A percentile compares a stretch with the other conserved stretches of the same genome.
Conservation (phyloP, 129 eudicot species). For the Ambrosia artemisiifolia region DNA sequence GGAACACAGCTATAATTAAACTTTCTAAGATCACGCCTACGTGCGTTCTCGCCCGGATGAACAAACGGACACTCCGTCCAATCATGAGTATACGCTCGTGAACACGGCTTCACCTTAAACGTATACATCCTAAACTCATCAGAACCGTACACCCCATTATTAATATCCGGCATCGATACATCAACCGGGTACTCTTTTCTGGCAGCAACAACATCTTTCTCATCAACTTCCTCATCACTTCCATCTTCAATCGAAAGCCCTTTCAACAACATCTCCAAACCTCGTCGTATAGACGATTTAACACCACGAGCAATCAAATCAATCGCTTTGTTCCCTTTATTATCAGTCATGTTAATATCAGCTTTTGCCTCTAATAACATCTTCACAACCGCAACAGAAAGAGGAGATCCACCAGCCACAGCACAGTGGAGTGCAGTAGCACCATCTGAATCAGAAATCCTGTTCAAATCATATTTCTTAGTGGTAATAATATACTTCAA, state of each 20-base stretch:
- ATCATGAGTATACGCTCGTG: constrained; percentile 86
- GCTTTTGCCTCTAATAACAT: constrained; percentile 55
- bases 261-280: constrained; percentile 52
- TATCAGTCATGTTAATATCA: constrained; percentile 38
- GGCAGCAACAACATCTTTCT: constrained; percentile 2
- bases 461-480: constrained; percentile 47
- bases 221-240: constrained; percentile 24
- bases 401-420: constrained; percentile 67
- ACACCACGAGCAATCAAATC: constrained; percentile 43
- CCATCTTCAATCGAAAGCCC: constrained; percentile 28
- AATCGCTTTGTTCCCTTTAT: constrained; percentile 44
- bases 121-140: constrained; percentile 89
- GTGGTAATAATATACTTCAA: constrained; percentile 39
- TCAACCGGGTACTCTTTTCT: constrained; percentile 66
- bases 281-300: constrained; percentile 31
- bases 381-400: constrained; percentile 41
- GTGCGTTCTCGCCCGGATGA: constrained; percentile 95
- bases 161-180: constrained; percentile 73
- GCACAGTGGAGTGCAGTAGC: constrained; percentile 89
- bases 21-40: constrained; percentile 71
- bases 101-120: constrained; percentile 91
- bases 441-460: constrained; percentile 52
- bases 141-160: constrained; percentile 58
- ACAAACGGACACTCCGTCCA: constrained; percentile 98
- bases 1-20: constrained; percentile 80